These are phyloP conservation scores for Arachnomyces sp. DNA, from an alignment of 2,329 filamentous ascomycete species.

Conservation along the genomic window DNA sequence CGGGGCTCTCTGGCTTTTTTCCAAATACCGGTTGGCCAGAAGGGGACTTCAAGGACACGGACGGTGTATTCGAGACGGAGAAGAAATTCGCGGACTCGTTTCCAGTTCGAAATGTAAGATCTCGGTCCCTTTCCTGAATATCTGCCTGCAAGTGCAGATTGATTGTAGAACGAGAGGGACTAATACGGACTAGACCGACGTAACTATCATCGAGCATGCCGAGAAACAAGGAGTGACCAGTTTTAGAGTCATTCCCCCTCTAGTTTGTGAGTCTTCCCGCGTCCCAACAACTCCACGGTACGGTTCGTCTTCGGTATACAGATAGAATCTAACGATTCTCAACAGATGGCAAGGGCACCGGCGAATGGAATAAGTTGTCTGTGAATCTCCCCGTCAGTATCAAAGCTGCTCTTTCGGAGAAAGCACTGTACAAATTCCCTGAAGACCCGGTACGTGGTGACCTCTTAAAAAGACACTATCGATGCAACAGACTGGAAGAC, in stretches of 20 bases:
- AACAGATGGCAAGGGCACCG: conserved; percentile 27
- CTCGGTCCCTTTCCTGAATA: background rate
- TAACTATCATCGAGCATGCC: conserved; percentile 21
- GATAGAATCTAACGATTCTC: conserved; percentile 5
- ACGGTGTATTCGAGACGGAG: conserved; percentile 22
- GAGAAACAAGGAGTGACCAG: conserved; percentile 22
- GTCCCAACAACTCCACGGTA: too few relatives aligned
- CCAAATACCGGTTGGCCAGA: conserved; percentile 17
- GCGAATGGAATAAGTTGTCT: conserved; percentile 27
- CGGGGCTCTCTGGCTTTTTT: conserved; percentile 14
- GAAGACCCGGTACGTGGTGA: too few relatives aligned
- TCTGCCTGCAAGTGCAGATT: too few relatives aligned
- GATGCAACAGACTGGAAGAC: too few relatives aligned
- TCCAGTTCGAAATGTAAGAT: conserved; percentile 21
- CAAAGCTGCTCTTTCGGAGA: background rate
- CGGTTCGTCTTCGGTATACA: too few relatives aligned
- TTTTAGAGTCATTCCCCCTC: conserved; percentile 22
- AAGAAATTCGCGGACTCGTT: conserved; percentile 20
- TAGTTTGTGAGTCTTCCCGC: conserved; percentile 10
- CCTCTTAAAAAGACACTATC: too few relatives aligned
- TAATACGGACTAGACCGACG: conserved; percentile 22
- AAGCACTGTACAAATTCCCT: too few relatives aligned
- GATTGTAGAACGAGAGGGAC: too few relatives aligned
- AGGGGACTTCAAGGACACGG: conserved; percentile 24
- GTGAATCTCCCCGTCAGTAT: conserved; percentile 24